Evolutionary conservation across 768 basidiomycete genomes (phyloP).

Genomic region (Pleurotus giganteus): DNA sequence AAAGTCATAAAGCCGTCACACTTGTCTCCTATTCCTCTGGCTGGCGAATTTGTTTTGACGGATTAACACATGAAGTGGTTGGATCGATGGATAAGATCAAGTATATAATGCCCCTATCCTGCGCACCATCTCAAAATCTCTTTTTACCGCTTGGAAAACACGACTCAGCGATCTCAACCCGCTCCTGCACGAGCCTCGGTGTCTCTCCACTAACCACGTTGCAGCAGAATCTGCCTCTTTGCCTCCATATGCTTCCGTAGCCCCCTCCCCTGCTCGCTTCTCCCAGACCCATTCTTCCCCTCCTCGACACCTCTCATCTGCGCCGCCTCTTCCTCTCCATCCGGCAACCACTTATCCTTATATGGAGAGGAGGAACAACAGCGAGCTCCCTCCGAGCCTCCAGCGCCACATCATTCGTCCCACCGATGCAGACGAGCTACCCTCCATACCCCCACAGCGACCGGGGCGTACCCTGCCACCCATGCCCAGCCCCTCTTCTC

Average conservation of each 20-base stretch:
- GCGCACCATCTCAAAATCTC: conserved; percentile 2
- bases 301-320: not conserved
- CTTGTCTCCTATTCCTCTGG: not conserved
- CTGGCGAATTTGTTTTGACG: conserved; percentile 3
- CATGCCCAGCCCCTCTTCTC: not conserved
- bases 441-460: not conserved
- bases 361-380: conserved; percentile 6
- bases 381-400: conserved; percentile 9
- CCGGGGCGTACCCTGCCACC: not conserved
- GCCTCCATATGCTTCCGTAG: conserved; percentile 10
- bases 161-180: conserved; percentile 1
- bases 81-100: conserved; percentile 9
- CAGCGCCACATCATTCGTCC: conserved; percentile 5
- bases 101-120: conserved; percentile 7
- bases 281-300: not conserved
- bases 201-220: conserved; percentile 9
- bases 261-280: not conserved
- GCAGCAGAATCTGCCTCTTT: not conserved
- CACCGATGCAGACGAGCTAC: conserved; percentile 4
- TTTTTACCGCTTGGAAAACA: conserved; percentile 9
- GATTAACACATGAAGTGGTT: conserved; percentile 2
- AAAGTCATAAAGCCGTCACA: not conserved
- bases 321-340: conserved; percentile 3
- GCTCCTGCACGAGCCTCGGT: conserved; percentile 9
- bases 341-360: conserved; percentile 4